Conservation (phyloP, 2,329 filamentous ascomycete genomes). For the Blastomyces percursus region DNA sequence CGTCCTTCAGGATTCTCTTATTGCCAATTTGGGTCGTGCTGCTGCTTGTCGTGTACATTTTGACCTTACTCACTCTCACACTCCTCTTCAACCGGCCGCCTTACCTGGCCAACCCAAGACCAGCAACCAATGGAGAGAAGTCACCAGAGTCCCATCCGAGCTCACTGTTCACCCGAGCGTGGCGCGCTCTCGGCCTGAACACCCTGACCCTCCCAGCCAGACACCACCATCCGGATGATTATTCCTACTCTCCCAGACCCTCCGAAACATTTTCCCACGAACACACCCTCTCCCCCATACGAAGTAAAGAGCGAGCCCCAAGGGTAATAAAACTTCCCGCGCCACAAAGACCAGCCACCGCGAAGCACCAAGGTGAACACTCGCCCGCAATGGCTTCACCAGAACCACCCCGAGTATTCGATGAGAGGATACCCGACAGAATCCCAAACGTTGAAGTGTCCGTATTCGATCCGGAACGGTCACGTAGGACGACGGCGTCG, state of each 20-base stretch:
- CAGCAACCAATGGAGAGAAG: not conserved
- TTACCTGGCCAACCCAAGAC: not conserved
- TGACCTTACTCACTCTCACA: not conserved
- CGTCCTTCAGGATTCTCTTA: not conserved
- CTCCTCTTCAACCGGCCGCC: not conserved
- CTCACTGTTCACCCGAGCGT: conserved; percentile 1
- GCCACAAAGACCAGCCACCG: not conserved
- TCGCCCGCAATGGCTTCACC: not conserved
- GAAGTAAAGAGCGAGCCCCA: not conserved
- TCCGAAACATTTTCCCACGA: not conserved
- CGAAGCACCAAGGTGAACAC: not conserved
- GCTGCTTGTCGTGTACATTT: not conserved
- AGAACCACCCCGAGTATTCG: not conserved
- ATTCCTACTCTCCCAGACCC: not conserved
- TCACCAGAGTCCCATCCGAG: not conserved
- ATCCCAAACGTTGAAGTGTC: not conserved
- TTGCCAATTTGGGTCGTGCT: conserved; percentile 4
- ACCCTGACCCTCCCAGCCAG: not conserved
- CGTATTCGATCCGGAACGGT: not conserved
- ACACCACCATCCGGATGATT: not conserved
- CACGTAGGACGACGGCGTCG: not conserved
- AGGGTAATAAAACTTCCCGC: not conserved
- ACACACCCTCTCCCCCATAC: not conserved
- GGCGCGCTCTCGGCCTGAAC: not conserved
- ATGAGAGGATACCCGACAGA: not conserved